Percentiles rank a stretch among this genome's conserved stretches.
Conservation (phyloP, 805 yeast genomes). For the Metschnikowia similis region DNA sequence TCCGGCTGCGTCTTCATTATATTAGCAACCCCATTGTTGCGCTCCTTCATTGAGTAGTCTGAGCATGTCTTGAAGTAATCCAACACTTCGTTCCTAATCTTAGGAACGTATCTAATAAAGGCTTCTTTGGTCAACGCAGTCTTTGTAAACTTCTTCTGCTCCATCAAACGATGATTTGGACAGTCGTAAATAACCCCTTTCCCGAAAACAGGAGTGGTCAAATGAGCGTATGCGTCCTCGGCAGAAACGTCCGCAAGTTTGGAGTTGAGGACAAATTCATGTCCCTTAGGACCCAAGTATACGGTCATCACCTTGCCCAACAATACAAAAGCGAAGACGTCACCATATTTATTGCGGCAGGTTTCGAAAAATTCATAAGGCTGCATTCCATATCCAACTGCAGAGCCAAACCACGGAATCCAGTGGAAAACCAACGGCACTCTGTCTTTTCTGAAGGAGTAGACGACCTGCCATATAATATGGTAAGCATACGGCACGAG, state of each 20-base stretch:
- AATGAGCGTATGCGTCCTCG: conserved; percentile 90
- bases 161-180: conserved; percentile 91
- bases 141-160: conserved; percentile 95
- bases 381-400: conserved; percentile 83
- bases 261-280: conserved; percentile 91
- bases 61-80: conserved; percentile 56
- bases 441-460: conserved; percentile 72
- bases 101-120: conserved; percentile 81
- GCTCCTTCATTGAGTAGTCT: conserved; percentile 40
- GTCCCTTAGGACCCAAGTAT: conserved; percentile 94
- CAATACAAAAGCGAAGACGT: conserved; percentile 84
- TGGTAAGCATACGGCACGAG: conserved; percentile 62
- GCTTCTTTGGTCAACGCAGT: conserved; percentile 81
- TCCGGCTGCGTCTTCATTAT: conserved; percentile 89
- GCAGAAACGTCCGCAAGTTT: conserved; percentile 88
- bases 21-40: conserved; percentile 47
- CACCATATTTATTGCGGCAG: conserved; percentile 82
- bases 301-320: conserved; percentile 94
- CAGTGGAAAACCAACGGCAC: conserved; percentile 89
- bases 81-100: conserved; percentile 72
- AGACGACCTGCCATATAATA: conserved; percentile 60
- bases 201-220: conserved; percentile 99
- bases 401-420: conserved; percentile 95
- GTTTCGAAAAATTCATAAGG: conserved; percentile 86
- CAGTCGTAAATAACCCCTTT: conserved; percentile 97